Conservation (phyloP, 169 alveolate genomes). For the Plasmodium billcollinsi region DNA sequence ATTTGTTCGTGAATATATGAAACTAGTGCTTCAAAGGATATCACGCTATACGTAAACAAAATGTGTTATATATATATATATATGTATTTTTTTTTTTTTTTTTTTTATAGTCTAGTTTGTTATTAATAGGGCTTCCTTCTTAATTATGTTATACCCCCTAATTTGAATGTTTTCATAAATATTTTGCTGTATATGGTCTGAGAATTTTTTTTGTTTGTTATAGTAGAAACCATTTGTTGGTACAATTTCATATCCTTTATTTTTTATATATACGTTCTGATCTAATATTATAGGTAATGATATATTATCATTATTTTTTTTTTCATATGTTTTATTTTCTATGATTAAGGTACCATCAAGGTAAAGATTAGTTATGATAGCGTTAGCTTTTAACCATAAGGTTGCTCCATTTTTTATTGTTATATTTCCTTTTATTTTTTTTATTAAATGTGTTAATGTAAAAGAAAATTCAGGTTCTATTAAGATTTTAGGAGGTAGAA, state of each 20-base stretch:
- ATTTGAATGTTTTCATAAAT: conserved; percentile 5
- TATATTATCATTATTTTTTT: background rate
- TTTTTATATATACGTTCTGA: conserved; percentile 33
- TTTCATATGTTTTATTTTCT: conserved; percentile 19
- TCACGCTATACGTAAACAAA: too few relatives aligned
- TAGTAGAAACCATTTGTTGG: too few relatives aligned
- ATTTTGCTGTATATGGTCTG: background rate
- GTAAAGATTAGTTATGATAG: conserved; percentile 36
- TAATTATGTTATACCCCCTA: conserved; percentile 46
- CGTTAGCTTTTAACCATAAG: conserved; percentile 59
- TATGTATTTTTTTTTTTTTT: background rate
- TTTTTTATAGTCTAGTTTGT: too few relatives aligned
- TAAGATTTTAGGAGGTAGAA: conserved; percentile 66
- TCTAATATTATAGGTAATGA: conserved; percentile 41
- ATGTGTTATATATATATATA: background rate
- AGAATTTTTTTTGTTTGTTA: background rate
- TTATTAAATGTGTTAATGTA: conserved; percentile 50
- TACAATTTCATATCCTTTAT: conserved; percentile 45
- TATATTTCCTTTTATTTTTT: conserved; percentile 64
- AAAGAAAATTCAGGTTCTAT: conserved; percentile 69
- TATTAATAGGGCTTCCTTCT: conserved; percentile 38
- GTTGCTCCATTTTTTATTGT: conserved; percentile 32
- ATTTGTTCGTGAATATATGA: too few relatives aligned
- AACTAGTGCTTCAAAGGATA: too few relatives aligned
- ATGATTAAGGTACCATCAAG: conserved; percentile 52